phyloP scores from a whole-genome alignment of 345 rosid genomes.

The Jatropha curcas region DNA sequence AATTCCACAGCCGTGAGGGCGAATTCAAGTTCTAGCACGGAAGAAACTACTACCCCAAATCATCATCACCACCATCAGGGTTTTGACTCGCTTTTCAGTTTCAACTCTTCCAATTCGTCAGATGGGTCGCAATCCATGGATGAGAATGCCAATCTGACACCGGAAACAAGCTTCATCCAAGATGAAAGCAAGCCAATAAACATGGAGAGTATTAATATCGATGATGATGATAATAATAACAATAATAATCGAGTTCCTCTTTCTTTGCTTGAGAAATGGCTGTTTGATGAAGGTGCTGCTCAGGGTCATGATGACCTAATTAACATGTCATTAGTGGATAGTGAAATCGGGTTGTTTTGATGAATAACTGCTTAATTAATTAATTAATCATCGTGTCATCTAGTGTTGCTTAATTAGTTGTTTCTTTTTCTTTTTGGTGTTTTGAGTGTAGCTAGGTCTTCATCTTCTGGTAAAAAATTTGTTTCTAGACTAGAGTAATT shows the following conservation, averaged over 20 bases:
- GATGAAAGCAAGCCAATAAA: constrained; percentile 51
- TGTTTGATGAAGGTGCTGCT: constrained; percentile 54
- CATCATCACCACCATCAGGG: constrained; percentile 16
- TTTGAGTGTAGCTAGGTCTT: background rate
- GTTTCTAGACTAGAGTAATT: constrained; percentile 5
- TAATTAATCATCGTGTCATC: background rate
- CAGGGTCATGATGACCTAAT: constrained; percentile 45
- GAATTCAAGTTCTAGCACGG: constrained; percentile 30
- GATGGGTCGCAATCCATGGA: constrained; percentile 45
- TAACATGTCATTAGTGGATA: constrained; percentile 41
- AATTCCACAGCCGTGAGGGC: constrained; percentile 9
- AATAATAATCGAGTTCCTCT: constrained; percentile 40
- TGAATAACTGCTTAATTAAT: background rate
- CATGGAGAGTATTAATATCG: no score
- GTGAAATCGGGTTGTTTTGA: constrained; percentile 31
- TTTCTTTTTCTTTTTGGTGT: background rate
- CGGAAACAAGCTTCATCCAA: constrained; percentile 36
- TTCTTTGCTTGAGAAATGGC: constrained; percentile 67
- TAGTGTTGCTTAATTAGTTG: background rate
- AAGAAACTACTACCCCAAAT: constrained; percentile 21
- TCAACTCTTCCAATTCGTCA: constrained; percentile 50
- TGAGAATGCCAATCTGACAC: constrained; percentile 20
- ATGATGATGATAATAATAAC: no score
- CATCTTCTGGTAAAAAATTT: background rate
- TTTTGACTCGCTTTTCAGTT: constrained; percentile 43